These are phyloP conservation scores for Geranomyces michiganensis DNA, from an alignment of 192 early-diverging fungal genomes.

Conservation along the genomic window DNA sequence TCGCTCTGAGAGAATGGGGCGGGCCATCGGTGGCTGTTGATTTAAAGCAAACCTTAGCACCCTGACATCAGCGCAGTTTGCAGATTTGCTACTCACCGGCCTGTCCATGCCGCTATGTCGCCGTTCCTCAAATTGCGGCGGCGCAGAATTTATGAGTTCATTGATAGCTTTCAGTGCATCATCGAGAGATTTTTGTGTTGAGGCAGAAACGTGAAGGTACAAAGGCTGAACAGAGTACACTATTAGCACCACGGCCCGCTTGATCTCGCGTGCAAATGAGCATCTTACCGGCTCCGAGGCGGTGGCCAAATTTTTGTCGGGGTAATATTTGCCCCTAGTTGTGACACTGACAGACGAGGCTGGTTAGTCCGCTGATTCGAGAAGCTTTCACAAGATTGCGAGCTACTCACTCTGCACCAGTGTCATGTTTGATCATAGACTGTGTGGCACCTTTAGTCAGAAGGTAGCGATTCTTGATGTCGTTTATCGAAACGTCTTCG, in stretches of 20 bases:
- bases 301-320: conserved; percentile 70
- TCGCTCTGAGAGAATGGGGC: conserved; percentile 51
- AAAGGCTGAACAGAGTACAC: conserved; percentile 57
- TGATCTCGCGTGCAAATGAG: too few relatives aligned
- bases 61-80: too few relatives aligned
- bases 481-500: conserved; percentile 78
- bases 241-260: not conserved
- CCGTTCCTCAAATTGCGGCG: conserved; percentile 22
- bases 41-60: too few relatives aligned
- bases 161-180: conserved; percentile 73
- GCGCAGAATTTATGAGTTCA: conserved; percentile 69
- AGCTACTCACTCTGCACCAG: conserved; percentile 66
- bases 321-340: conserved; percentile 83
- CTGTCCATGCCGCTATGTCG: conserved; percentile 17
- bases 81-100: conserved; percentile 1
- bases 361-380: not conserved
- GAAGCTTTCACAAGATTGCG: not conserved
- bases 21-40: too few relatives aligned
- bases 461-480: conserved; percentile 75
- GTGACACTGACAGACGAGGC: conserved; percentile 55
- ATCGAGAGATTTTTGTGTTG: conserved; percentile 67
- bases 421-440: conserved; percentile 72
- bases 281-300: conserved; percentile 68
- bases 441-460: conserved; percentile 80
- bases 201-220: conserved; percentile 75